Conservation (phyloP, 2,329 filamentous ascomycete species). For the Scedosporium apiospermum region DNA sequence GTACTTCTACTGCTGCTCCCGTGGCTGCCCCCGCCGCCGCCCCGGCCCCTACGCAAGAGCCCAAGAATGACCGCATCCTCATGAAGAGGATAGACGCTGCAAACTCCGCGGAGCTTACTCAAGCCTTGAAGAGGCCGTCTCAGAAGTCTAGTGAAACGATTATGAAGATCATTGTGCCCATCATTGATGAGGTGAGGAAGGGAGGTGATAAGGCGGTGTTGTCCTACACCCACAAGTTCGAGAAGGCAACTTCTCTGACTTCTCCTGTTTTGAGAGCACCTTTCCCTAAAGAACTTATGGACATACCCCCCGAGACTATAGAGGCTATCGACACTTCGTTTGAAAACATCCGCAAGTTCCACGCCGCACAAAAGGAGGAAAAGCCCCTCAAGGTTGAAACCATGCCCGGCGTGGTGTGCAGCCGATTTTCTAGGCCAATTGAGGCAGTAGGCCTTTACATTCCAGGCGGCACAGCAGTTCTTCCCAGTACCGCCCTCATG, state of each 20-base stretch:
- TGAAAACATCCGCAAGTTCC: conserved; percentile 91
- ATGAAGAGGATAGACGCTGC: conserved; percentile 74
- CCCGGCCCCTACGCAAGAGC: conserved; percentile 29
- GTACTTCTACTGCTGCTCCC: conserved; percentile 24
- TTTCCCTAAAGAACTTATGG: conserved; percentile 79
- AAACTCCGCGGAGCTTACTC: conserved; percentile 54
- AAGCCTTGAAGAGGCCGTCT: conserved; percentile 77
- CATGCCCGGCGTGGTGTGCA: conserved; percentile 95
- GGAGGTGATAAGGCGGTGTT: conserved; percentile 83
- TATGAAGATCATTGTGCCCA: conserved; percentile 81
- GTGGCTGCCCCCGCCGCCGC: conserved; percentile 20
- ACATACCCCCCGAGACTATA: conserved; percentile 71
- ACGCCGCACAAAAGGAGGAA: conserved; percentile 79
- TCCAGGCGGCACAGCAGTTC: conserved; percentile 90
- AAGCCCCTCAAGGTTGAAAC: conserved; percentile 82
- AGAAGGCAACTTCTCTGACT: conserved; percentile 84
- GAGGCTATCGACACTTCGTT: conserved; percentile 90
- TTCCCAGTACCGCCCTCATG: conserved; percentile 96
- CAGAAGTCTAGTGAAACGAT: conserved; percentile 94
- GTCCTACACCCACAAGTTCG: conserved; percentile 94
- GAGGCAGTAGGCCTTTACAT: conserved; percentile 96
- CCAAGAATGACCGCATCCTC: conserved; percentile 48
- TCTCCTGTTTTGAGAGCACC: conserved; percentile 85
- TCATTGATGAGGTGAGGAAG: conserved; percentile 76
- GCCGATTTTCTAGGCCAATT: conserved; percentile 83